These are phyloP conservation scores for Annulohypoxylon moriforme DNA, from an alignment of 495 filamentous ascomycete genomes.

Conservation along the genomic window DNA sequence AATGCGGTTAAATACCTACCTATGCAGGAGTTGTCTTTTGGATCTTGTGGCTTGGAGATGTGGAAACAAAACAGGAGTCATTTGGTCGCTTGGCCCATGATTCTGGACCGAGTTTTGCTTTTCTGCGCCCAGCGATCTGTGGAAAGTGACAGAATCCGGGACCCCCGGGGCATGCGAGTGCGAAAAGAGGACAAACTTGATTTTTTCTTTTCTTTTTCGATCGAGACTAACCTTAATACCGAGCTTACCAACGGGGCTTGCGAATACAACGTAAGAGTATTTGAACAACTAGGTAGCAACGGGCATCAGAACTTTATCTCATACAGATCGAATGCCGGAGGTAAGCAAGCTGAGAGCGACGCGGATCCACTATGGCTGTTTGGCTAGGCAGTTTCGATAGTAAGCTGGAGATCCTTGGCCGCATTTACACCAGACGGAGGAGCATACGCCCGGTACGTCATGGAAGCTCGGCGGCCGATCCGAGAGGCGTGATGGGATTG, in stretches of 20 bases:
- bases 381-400: background rate
- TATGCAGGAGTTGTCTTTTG: background rate
- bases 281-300: background rate
- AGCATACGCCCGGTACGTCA: background rate
- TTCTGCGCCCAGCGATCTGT: too few relatives aligned
- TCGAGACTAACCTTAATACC: conserved; percentile 5
- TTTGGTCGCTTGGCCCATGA: background rate
- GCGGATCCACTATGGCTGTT: background rate
- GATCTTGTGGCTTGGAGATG: background rate
- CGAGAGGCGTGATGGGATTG: background rate
- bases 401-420: conserved; percentile 1
- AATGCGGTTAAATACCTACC: background rate
- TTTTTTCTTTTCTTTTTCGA: too few relatives aligned
- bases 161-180: background rate
- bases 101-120: background rate
- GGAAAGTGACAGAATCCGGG: background rate
- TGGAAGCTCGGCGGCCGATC: background rate
- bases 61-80: background rate
- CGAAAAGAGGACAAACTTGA: background rate
- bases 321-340: conserved; percentile 6
- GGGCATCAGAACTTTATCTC: conserved; percentile 39
- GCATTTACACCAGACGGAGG: background rate
- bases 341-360: conserved; percentile 6
- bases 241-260: conserved; percentile 13
- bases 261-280: conserved; percentile 26